Conservation (phyloP, 1,139 yeast genomes). For the Geotrichum restrictum region DNA sequence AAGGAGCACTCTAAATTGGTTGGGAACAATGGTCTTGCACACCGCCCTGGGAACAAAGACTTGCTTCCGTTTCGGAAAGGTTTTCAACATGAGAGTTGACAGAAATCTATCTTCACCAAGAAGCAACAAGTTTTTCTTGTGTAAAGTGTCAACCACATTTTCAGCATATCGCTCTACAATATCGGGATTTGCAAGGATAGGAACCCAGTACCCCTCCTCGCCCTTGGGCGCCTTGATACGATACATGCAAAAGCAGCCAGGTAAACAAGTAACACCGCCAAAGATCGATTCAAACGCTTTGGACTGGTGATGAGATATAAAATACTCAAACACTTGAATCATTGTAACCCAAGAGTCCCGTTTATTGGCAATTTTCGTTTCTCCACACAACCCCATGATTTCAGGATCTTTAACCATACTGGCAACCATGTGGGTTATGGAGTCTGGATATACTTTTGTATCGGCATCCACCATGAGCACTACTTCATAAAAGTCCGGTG, state of each 20-base stretch:
- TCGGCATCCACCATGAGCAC: conserved; percentile 41
- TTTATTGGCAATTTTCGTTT: conserved; percentile 37
- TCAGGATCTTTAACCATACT: conserved; percentile 34
- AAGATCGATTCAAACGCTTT: conserved; percentile 39
- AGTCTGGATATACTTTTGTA: conserved; percentile 35
- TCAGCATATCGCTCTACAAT: conserved; percentile 37
- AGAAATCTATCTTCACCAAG: conserved; percentile 39
- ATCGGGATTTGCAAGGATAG: conserved; percentile 42
- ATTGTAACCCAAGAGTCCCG: conserved; percentile 36
- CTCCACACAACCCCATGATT: conserved; percentile 39
- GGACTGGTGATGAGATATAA: conserved; percentile 38
- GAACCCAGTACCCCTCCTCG: conserved; percentile 65
- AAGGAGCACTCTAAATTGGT: conserved; percentile 33
- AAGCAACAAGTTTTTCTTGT: conserved; percentile 36
- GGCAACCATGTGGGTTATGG: conserved; percentile 36
- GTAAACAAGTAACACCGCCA: conserved; percentile 40
- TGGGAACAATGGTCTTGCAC: conserved; percentile 37
- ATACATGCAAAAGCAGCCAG: conserved; percentile 41
- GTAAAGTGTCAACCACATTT: conserved; percentile 36
- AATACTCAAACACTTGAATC: conserved; percentile 40
- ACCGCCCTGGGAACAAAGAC: conserved; percentile 37
- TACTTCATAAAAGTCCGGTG: conserved; percentile 35
- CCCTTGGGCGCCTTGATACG: conserved; percentile 51
- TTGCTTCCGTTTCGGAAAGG: conserved; percentile 37
- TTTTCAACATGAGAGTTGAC: conserved; percentile 36